These are phyloP conservation scores for Dactylellina cionopaga DNA, from an alignment of 2,329 filamentous ascomycete genomes.

Conservation along the genomic window DNA sequence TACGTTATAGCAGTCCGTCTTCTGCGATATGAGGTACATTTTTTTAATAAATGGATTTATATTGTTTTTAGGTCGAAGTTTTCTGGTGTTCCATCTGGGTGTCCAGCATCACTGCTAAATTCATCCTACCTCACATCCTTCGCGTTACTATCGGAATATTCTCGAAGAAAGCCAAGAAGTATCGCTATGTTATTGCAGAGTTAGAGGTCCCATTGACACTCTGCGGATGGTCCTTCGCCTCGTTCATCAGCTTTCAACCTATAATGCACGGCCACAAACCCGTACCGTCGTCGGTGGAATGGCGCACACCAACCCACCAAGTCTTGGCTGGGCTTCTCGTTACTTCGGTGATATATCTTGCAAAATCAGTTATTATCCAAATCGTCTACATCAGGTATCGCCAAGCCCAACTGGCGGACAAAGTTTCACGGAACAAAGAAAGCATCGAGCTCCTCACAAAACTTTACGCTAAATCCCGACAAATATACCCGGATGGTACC, in stretches of 20 bases:
- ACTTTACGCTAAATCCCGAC: constrained; percentile 73
- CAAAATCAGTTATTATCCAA: constrained; percentile 80
- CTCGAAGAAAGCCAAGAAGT: constrained; percentile 75
- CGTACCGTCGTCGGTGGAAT: neutral
- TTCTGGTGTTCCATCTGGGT: constrained; percentile 75
- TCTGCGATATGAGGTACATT: too few species aligned
- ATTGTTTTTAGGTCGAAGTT: constrained; percentile 68
- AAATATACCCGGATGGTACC: neutral
- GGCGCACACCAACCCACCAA: constrained; percentile 15
- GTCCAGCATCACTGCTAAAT: constrained; percentile 72
- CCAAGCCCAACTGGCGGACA: constrained; percentile 80
- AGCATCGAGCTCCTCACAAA: constrained; percentile 82
- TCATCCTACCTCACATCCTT: constrained; percentile 69
- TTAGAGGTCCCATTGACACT: constrained; percentile 74
- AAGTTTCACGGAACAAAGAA: constrained; percentile 89
- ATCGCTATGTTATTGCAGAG: constrained; percentile 71
- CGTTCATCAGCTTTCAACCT: constrained; percentile 69
- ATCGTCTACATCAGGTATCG: constrained; percentile 87
- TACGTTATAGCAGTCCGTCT: constrained; percentile 51
- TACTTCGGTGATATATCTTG: constrained; percentile 76
- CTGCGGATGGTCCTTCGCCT: constrained; percentile 74
- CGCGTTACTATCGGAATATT: constrained; percentile 76
- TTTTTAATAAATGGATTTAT: constrained; percentile 1
- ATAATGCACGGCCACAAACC: constrained; percentile 13
- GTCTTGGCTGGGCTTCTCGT: constrained; percentile 75